Conservation (phyloP, 257 asterid species). For the Capsicum baccatum region DNA sequence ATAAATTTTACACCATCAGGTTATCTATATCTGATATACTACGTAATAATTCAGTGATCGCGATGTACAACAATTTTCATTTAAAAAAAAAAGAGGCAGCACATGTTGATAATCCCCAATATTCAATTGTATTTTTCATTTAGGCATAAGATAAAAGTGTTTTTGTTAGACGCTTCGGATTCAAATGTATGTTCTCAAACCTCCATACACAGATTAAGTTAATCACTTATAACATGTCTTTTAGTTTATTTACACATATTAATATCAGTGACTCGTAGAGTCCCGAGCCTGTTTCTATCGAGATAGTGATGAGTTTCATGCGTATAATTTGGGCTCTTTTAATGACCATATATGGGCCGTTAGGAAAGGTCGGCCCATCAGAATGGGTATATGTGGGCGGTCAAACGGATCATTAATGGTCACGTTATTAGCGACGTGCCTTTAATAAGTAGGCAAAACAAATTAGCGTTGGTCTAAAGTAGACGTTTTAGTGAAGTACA, state of each 20-base stretch:
- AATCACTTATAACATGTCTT: background rate
- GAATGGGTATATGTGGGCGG: background rate
- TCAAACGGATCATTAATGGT: background rate
- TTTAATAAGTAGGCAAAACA: background rate
- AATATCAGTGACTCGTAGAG: background rate
- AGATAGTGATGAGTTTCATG: background rate
- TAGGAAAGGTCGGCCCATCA: background rate
- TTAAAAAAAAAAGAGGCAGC: rapidly evolving
- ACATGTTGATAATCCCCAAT: background rate
- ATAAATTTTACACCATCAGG: too few species aligned
- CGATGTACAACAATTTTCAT: background rate
- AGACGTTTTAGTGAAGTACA: background rate
- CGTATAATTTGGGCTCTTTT: background rate
- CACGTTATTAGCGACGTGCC: background rate
- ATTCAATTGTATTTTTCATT: background rate
- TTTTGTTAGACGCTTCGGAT: background rate
- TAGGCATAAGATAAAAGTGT: background rate
- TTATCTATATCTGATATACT: too few species aligned
- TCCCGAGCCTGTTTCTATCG: background rate
- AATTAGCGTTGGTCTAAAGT: background rate
- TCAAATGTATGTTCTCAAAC: background rate
- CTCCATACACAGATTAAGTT: background rate
- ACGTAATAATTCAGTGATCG: background rate
- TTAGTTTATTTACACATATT: background rate
- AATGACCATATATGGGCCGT: background rate